Evolutionary conservation across 352 stramenopile species (phyloP).

Genomic region (Phytophthora pistaciae): DNA sequence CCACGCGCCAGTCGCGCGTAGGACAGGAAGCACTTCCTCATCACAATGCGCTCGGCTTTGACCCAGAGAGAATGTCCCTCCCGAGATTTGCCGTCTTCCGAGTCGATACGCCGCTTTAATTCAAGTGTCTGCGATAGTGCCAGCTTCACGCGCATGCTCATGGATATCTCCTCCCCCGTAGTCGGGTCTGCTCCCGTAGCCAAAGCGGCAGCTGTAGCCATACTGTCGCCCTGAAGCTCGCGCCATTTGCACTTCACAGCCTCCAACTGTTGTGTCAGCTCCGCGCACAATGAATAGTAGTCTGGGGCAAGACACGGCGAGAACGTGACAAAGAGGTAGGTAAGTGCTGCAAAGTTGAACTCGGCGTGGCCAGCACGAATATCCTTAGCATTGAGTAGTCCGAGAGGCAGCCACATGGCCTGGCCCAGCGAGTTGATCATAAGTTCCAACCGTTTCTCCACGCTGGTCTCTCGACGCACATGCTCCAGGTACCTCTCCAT

Average conservation of each 20-base stretch:
- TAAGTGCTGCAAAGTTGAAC: conserved; percentile 79
- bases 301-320: conserved; percentile 64
- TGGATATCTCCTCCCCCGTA: conserved; percentile 36
- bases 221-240: conserved; percentile 51
- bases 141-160: conserved; percentile 74
- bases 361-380: conserved; percentile 76
- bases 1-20: conserved; percentile 69
- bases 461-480: conserved; percentile 54
- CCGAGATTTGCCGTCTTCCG: conserved; percentile 62
- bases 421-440: conserved; percentile 79
- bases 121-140: conserved; percentile 76
- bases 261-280: conserved; percentile 67
- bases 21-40: conserved; percentile 83
- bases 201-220: background rate
- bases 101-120: conserved; percentile 73
- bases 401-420: conserved; percentile 74
- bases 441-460: conserved; percentile 71
- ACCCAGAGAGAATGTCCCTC: conserved; percentile 77
- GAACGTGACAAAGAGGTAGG: conserved; percentile 75
- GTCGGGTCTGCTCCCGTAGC: background rate
- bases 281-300: conserved; percentile 55
- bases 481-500: conserved; percentile 82
- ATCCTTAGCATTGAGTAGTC: conserved; percentile 70
- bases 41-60: conserved; percentile 76
- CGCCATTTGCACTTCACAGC: conserved; percentile 66